Base-by-base conservation (phyloP, 441 rosid species). In the Erodium chrysanthum region DNA sequence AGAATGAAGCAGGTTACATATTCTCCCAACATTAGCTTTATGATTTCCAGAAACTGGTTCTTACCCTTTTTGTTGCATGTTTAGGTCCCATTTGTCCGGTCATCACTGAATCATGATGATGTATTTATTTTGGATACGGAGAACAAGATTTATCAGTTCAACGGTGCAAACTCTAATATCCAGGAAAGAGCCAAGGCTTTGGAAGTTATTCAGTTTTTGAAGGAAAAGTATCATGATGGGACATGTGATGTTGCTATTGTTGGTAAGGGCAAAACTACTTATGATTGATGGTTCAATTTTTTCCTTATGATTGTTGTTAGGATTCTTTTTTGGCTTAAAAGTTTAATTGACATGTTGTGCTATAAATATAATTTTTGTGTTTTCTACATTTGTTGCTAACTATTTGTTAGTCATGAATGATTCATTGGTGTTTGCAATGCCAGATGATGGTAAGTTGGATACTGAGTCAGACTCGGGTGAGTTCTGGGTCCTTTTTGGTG, bases 121-220 rank as follows among this genome's bases (percentile, higher is more conserved):
- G 97, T 95, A 61, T 95, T 95, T 78, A 90, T 92, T 75, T 77
- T 95, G 81, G 99, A 92, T 75, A 78, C 90, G 42, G 63, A 86
- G 76, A 73, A 81, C 44, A 95, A 95, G 84, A 86, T 95, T 65
- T 95, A 80, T 77, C 99, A 95, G 83, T 95, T 95, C 87, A 92
- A 95, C 72, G 99, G 98, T 59, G 86, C 98, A 64, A 92, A 95
- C 75, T 90, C 99, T 35, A 95, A 86, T 79, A 92, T 95, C 70
- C 99, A 95, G 75, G 99, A 95, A 83, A 84, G 99, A 74, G 99
- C 93, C 20, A 95, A 95, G 84, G 91, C 99, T 66, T 83, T 95
- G 81, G 99, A 95, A 85, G 99, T 92, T 64, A 88, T 90, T 81
- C 99, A 92, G 75, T 87, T 79, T 80, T 79, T 95, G 72, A 95